phyloP scores from a whole-genome alignment of 495 filamentous ascomycete species.

The Cercophora sp. region DNA sequence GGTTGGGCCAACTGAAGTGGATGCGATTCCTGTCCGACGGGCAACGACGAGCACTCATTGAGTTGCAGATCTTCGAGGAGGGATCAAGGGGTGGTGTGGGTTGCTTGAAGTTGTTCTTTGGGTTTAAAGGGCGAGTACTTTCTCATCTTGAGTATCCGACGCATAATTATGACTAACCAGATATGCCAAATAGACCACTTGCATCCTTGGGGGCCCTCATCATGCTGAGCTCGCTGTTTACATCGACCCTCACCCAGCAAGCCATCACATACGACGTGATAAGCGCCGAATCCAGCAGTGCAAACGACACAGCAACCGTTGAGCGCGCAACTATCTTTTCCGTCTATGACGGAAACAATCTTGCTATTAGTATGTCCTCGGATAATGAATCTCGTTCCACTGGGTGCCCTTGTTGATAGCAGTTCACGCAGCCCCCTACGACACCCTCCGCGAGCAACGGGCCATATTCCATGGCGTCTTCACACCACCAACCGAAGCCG shows the following conservation, averaged over 20 bases:
- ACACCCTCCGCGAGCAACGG: conserved; percentile 25
- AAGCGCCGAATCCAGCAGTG: conserved; percentile 28
- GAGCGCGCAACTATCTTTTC: conserved; percentile 14
- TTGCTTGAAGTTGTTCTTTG: conserved; percentile 29
- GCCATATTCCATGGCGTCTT: conserved; percentile 38
- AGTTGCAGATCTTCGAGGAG: conserved; percentile 42
- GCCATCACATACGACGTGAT: conserved; percentile 25
- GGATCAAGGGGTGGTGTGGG: conserved; percentile 38
- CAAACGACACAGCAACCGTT: conserved; percentile 32
- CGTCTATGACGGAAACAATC: conserved; percentile 1
- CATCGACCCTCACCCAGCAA: conserved; percentile 44
- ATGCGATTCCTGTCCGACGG: conserved; percentile 35
- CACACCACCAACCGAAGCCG: conserved; percentile 15
- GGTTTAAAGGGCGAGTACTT: conserved; percentile 16
- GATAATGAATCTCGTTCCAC: not conserved
- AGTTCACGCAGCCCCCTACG: conserved; percentile 15
- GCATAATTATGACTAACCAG: not conserved
- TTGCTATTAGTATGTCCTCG: conserved; percentile 5
- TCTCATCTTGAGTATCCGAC: no score
- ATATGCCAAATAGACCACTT: conserved; percentile 14
- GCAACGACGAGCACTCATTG: conserved; percentile 29
- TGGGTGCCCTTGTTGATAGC: not conserved
- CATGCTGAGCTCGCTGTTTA: conserved; percentile 34
- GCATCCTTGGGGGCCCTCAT: conserved; percentile 37
- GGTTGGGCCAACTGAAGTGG: conserved; percentile 44